A percentile compares a stretch with the other conserved stretches of the same genome.
Conservation (phyloP, 306 rosid species). For the Vigna reflexopilosa region DNA sequence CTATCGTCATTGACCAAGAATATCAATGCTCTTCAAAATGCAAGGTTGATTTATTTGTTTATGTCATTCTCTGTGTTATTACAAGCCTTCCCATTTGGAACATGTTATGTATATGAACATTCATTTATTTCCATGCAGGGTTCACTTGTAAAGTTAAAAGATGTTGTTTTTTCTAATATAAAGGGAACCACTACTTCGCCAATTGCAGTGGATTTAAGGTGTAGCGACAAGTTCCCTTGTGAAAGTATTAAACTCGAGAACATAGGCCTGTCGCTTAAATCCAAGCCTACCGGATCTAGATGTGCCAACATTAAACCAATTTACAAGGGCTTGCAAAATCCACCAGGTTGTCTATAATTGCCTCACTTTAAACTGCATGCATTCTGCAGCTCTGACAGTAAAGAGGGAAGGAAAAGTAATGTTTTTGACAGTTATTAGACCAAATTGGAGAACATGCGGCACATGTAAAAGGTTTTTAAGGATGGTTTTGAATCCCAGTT, state of each 20-base stretch:
- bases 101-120: neutral
- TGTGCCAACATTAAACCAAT: conserved; percentile 57
- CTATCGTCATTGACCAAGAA: conserved; percentile 60
- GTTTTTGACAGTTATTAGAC: conserved; percentile 2
- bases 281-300: conserved; percentile 25
- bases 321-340: conserved; percentile 51
- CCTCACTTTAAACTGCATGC: neutral
- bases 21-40: conserved; percentile 43
- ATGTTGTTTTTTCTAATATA: conserved; percentile 51
- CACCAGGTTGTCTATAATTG: conserved; percentile 50
- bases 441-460: neutral
- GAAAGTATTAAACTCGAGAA: conserved; percentile 50
- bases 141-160: conserved; percentile 59
- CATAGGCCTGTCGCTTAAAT: conserved; percentile 52
- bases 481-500: neutral
- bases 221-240: conserved; percentile 70
- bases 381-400: neutral
- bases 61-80: neutral
- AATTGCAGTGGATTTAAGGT: conserved; percentile 60
- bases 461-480: neutral
- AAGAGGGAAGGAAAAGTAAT: neutral
- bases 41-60: conserved; percentile 44
- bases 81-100: neutral
- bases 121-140: conserved; percentile 53
- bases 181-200: conserved; percentile 58